A percentile compares a stretch with the other conserved stretches of the same genome.
phyloP scores from a whole-genome alignment of 495 filamentous ascomycete species.

The Echria macrotheca region DNA sequence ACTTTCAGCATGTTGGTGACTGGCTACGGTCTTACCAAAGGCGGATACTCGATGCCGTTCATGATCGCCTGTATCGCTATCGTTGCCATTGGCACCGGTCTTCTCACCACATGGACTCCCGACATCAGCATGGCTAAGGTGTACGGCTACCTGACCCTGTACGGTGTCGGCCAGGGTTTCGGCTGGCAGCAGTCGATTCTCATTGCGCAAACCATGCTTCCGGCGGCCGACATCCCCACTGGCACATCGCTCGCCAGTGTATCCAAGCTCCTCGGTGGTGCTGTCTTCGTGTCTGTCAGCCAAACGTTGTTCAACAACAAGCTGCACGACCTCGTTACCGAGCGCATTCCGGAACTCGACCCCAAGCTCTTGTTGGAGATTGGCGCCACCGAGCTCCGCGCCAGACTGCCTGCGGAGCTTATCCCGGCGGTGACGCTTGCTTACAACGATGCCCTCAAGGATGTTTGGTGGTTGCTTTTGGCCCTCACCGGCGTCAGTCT shows the following conservation, averaged over 20 bases:
- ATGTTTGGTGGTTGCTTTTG: not conserved
- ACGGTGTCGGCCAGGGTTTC: conserved; percentile 54
- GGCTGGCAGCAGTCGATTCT: conserved; percentile 53
- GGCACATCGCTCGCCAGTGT: conserved; percentile 57
- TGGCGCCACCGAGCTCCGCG: not conserved
- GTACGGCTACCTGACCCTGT: conserved; percentile 55
- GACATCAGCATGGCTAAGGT: conserved; percentile 45
- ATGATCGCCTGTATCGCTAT: conserved; percentile 48
- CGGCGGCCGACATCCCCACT: conserved; percentile 47
- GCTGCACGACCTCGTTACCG: conserved; percentile 28
- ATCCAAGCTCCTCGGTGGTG: conserved; percentile 51
- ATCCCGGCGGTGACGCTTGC: not conserved
- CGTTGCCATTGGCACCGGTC: conserved; percentile 53
- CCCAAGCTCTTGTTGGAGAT: not conserved
- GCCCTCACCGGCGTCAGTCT: not conserved
- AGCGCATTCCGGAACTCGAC: not conserved
- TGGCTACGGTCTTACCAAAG: conserved; percentile 1
- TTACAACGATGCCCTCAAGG: conserved; percentile 1
- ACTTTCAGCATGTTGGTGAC: too few relatives aligned
- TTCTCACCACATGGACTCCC: conserved; percentile 51
- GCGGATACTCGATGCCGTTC: conserved; percentile 23
- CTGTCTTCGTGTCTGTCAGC: conserved; percentile 53
- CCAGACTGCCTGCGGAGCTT: not conserved
- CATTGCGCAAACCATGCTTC: conserved; percentile 47
- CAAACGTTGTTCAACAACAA: conserved; percentile 51